These are phyloP conservation scores for Malassezia pachydermatis DNA, from an alignment of 1,284 basidiomycete genomes.

Conservation along the genomic window DNA sequence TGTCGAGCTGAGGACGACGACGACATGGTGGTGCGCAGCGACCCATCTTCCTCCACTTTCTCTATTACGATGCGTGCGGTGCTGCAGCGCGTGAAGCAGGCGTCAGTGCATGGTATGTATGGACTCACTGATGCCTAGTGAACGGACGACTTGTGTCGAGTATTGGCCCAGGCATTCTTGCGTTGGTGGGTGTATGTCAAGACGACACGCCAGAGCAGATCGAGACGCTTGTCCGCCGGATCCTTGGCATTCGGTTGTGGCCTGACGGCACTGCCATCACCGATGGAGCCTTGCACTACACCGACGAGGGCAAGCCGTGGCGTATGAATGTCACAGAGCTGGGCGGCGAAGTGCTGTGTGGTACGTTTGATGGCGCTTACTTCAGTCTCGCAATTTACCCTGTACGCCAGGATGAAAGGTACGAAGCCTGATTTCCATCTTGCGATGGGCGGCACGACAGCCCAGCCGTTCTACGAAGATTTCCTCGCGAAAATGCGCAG, in stretches of 20 bases:
- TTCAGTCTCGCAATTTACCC: conserved; percentile 41
- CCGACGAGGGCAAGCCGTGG: conserved; percentile 36
- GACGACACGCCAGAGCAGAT: conserved; percentile 37
- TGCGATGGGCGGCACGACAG: conserved; percentile 30
- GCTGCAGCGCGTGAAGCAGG: conserved; percentile 42
- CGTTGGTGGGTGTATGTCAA: conserved; percentile 33
- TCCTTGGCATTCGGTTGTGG: conserved; percentile 38
- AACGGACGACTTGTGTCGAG: conserved; percentile 35
- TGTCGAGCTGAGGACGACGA: background rate
- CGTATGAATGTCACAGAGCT: conserved; percentile 33
- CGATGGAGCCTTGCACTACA: background rate
- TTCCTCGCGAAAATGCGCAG: conserved; percentile 27
- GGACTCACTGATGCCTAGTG: conserved; percentile 17
- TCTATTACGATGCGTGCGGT: conserved; percentile 31
- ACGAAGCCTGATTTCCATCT: conserved; percentile 45
- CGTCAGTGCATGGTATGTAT: conserved; percentile 38
- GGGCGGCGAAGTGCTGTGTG: conserved; percentile 39
- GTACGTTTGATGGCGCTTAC: conserved; percentile 10
- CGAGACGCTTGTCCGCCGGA: conserved; percentile 26
- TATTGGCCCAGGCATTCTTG: conserved; percentile 42
- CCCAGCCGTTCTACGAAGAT: conserved; percentile 30
- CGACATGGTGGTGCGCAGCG: background rate
- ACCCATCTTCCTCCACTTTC: background rate
- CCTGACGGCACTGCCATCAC: conserved; percentile 21
- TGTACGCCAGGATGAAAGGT: conserved; percentile 39